Evolutionary conservation across 2,329 filamentous ascomycete species (phyloP).

Genomic region (Scedosporium minutisporum): DNA sequence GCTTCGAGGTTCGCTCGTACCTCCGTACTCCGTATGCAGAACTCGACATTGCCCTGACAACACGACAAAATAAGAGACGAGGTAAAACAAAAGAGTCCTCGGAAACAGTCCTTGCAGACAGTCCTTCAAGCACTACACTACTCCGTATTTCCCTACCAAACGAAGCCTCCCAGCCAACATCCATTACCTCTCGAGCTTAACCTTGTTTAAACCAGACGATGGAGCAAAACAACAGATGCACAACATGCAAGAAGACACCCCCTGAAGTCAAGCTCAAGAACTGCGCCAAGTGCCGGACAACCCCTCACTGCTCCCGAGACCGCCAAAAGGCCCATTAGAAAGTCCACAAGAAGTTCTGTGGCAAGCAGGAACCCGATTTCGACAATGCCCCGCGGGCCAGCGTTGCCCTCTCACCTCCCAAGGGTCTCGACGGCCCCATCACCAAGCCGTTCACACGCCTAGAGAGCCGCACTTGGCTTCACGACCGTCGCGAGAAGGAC

Average conservation of each 20-base stretch:
- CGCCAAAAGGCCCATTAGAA: conserved; percentile 45
- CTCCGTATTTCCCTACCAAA: no score
- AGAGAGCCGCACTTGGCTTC: conserved; percentile 28
- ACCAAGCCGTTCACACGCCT: conserved; percentile 30
- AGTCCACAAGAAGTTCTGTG: conserved; percentile 34
- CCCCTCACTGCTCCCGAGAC: conserved; percentile 39
- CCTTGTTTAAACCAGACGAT: no score
- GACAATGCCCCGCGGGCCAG: neutral
- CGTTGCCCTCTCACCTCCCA: conserved; percentile 13
- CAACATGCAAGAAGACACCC: conserved; percentile 19
- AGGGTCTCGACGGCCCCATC: conserved; percentile 20
- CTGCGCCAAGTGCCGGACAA: conserved; percentile 37
- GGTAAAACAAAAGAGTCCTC: no score
- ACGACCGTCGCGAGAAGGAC: conserved; percentile 31
- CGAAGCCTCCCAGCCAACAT: no score
- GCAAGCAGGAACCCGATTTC: conserved; percentile 13
- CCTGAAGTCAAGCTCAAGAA: conserved; percentile 21
- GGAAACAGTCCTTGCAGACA: no score
- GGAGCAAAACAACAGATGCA: conserved; percentile 11
- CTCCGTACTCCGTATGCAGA: no score
- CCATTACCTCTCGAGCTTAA: no score
- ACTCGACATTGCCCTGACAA: no score
- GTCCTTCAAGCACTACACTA: no score
- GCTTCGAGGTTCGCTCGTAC: no score
- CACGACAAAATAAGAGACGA: no score